Percentiles rank a stretch among this genome's conserved stretches.
phyloP scores from a whole-genome alignment of 2,329 filamentous ascomycete genomes.

The Diaporthe caulivora region DNA sequence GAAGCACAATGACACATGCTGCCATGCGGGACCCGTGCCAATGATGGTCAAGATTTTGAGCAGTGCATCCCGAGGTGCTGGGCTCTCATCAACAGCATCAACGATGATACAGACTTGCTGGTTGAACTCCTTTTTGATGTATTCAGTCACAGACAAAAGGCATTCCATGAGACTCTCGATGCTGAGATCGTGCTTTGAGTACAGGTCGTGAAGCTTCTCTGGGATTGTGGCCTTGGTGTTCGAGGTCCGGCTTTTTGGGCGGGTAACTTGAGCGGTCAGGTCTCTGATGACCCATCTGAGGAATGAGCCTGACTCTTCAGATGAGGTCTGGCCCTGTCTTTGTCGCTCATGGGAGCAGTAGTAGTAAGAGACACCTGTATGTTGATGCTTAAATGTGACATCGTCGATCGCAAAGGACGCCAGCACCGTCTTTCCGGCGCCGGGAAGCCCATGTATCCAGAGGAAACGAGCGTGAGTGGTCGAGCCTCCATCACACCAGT shows the following conservation, averaged over 20 bases:
- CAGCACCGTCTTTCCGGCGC: conserved; percentile 26
- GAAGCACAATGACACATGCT: conserved; percentile 18
- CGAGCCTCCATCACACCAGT: conserved; percentile 6
- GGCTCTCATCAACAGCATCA: conserved; percentile 31
- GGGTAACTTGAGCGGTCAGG: background rate
- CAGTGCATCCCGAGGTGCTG: background rate
- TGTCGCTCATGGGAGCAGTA: conserved; percentile 31
- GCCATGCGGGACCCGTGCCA: background rate
- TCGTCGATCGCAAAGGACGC: conserved; percentile 27
- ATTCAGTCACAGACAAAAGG: background rate
- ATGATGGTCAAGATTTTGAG: conserved; percentile 25
- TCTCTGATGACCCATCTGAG: conserved; percentile 31
- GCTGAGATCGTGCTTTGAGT: background rate
- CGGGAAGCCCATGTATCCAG: conserved; percentile 30
- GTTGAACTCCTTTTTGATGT: background rate
- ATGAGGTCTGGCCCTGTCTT: background rate
- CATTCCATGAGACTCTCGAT: background rate
- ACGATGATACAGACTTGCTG: conserved; percentile 25
- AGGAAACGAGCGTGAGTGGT: background rate
- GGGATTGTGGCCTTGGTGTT: background rate
- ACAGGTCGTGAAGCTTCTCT: background rate
- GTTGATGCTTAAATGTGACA: background rate
- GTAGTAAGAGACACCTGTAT: conserved; percentile 17
- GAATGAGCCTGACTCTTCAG: background rate
- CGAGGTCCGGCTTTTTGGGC: background rate